Evolutionary conservation across 2,329 filamentous ascomycete genomes (phyloP).

Genomic region (Orbilia javanica): DNA sequence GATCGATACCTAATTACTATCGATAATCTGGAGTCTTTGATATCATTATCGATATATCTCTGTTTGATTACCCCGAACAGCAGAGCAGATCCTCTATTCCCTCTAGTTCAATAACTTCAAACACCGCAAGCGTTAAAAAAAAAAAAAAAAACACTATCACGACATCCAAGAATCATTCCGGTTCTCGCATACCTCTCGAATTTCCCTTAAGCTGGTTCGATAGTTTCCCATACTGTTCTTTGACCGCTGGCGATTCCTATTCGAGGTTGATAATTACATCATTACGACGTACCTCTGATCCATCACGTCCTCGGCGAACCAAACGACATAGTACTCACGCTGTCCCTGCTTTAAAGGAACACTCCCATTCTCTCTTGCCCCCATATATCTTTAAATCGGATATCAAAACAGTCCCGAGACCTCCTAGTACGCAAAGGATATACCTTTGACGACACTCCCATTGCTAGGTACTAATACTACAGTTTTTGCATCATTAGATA

Average conservation of each 20-base stretch:
- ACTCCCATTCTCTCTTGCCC: slow-evolving; percentile 7
- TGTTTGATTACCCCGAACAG: slow-evolving; percentile 3
- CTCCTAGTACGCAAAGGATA: neutral
- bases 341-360: slow-evolving; percentile 4
- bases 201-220: slow-evolving; percentile 1
- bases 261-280: slow-evolving; percentile 59
- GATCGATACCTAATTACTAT: neutral
- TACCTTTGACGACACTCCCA: neutral
- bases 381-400: slow-evolving; percentile 4
- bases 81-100: neutral
- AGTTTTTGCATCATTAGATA: slow-evolving; percentile 13
- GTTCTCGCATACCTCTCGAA: slow-evolving; percentile 20
- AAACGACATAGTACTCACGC: neutral
- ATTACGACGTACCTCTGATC: slow-evolving; percentile 53
- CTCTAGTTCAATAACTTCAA: neutral
- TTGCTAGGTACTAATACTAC: neutral
- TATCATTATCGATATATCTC: neutral
- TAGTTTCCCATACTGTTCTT: slow-evolving; percentile 20
- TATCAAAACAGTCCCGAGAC: neutral
- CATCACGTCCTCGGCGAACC: slow-evolving; percentile 25
- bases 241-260: slow-evolving; percentile 53
- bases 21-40: neutral
- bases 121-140: neutral
- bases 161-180: slow-evolving; percentile 17
- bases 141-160: no score